A percentile compares a stretch with the other conserved stretches of the same genome.
phyloP scores from a whole-genome alignment of 1,284 basidiomycete genomes.

The Naganishia cerealis region DNA sequence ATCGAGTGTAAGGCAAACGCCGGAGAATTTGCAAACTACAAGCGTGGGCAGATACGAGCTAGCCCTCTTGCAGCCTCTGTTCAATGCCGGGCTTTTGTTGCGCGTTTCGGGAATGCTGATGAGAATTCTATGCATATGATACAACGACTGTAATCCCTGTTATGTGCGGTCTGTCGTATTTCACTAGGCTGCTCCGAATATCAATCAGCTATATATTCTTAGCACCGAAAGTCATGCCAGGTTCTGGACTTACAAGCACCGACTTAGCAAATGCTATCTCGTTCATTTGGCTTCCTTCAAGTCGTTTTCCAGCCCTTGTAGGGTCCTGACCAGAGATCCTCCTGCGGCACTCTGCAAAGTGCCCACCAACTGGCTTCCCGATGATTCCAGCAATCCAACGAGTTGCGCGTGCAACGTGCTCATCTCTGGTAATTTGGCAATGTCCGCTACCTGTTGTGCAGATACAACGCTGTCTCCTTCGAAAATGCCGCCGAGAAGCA shows the following conservation, averaged over 20 bases:
- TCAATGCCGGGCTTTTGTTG: too few species aligned
- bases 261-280: neutral
- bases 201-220: neutral
- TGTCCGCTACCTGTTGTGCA: conserved; percentile 42
- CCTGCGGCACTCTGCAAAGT: conserved; percentile 49
- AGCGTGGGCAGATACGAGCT: too few species aligned
- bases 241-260: neutral
- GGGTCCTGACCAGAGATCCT: conserved; percentile 51
- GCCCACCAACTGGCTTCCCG: conserved; percentile 48
- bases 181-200: neutral
- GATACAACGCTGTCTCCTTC: conserved; percentile 46
- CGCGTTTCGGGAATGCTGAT: too few species aligned
- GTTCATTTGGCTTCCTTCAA: conserved; percentile 40
- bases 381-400: conserved; percentile 52
- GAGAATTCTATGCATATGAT: neutral
- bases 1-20: too few species aligned
- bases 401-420: conserved; percentile 52
- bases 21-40: too few species aligned
- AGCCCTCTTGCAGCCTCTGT: too few species aligned
- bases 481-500: conserved; percentile 50
- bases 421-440: conserved; percentile 47
- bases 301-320: conserved; percentile 51
- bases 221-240: neutral
- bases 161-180: neutral
- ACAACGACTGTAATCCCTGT: neutral